Conservation (phyloP, 169 alveolate genomes). For the Plasmodium gaboni region DNA sequence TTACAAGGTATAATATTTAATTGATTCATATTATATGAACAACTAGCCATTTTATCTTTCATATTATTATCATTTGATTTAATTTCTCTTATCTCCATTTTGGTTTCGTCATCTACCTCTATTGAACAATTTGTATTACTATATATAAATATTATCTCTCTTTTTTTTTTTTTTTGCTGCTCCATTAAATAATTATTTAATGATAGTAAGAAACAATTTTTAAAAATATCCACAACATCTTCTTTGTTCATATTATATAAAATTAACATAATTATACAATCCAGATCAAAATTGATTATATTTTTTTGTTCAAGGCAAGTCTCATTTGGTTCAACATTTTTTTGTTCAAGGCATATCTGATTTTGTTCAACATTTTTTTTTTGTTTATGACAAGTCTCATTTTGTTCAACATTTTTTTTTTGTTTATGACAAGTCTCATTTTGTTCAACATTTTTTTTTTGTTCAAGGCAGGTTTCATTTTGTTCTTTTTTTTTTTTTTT, state of each 20-base stretch:
- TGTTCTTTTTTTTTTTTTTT: background rate
- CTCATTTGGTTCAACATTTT: no score
- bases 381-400: no score
- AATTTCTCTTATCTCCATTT: no score
- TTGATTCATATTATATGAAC: background rate
- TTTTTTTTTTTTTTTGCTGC: no score
- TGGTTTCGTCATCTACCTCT: no score
- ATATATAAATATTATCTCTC: no score
- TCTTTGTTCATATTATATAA: slow-evolving; percentile 24
- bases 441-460: background rate
- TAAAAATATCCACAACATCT: slow-evolving; percentile 35
- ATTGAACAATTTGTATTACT: background rate
- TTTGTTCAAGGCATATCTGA: no score
- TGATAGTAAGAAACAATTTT: slow-evolving; percentile 28
- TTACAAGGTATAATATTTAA: background rate
- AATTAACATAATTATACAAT: slow-evolving; percentile 30
- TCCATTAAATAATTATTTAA: slow-evolving; percentile 27
- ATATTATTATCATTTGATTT: no score
- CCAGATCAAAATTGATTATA: background rate
- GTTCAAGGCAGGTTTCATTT: background rate
- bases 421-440: background rate
- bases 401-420: background rate
- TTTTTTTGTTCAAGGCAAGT: background rate
- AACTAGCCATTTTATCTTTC: background rate
- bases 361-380: no score